These are phyloP conservation scores for Hymenoscyphus infarciens DNA, from an alignment of 2,329 filamentous ascomycete species.

Conservation along the genomic window DNA sequence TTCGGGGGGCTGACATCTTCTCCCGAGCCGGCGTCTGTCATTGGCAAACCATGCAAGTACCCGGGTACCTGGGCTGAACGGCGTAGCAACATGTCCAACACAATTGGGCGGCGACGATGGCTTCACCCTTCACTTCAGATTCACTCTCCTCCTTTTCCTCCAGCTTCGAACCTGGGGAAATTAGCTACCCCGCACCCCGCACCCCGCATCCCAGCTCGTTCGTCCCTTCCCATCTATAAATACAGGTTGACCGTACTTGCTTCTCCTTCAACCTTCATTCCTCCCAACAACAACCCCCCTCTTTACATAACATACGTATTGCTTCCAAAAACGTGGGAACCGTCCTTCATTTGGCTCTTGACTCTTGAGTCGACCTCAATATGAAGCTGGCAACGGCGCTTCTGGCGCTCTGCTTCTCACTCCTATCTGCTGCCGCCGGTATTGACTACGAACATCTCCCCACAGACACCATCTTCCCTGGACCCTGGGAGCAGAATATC, in stretches of 20 bases:
- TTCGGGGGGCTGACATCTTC: too few species aligned
- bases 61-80: too few species aligned
- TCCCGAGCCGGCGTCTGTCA: too few species aligned
- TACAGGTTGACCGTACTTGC: not conserved
- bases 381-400: not conserved
- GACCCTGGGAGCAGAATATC: slow-evolving; percentile 40
- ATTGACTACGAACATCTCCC: slow-evolving; percentile 32
- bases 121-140: not conserved
- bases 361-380: not conserved
- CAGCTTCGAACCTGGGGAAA: not conserved
- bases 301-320: not conserved
- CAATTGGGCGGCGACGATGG: not conserved
- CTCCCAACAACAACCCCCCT: not conserved
- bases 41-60: too few species aligned
- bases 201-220: too few species aligned
- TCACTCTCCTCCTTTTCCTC: not conserved
- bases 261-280: not conserved
- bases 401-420: not conserved
- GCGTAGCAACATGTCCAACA: not conserved
- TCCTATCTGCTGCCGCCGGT: slow-evolving; percentile 13
- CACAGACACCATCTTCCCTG: slow-evolving; percentile 36
- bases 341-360: not conserved
- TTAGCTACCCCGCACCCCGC: too few species aligned
- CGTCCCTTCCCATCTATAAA: too few species aligned
- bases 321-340: not conserved